Percentiles rank a stretch among this genome's conserved stretches.
phyloP scores from a whole-genome alignment of 148 eudicot genomes.

The Selenicereus undatus region DNA sequence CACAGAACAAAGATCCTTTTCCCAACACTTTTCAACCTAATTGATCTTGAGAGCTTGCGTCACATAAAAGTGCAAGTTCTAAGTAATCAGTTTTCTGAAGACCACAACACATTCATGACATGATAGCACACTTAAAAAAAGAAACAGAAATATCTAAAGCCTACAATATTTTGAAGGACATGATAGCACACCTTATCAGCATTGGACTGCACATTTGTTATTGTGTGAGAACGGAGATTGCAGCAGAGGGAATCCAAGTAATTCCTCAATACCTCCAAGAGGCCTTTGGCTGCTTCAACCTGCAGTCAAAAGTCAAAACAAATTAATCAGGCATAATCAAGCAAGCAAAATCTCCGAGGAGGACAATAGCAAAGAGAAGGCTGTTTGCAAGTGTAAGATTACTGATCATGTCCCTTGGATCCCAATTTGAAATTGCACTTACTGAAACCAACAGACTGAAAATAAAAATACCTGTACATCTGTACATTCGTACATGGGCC shows the following conservation, averaged over 20 bases:
- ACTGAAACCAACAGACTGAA: background rate
- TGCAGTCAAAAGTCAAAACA: slow-evolving; percentile 27
- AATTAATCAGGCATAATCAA: background rate
- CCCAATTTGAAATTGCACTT: background rate
- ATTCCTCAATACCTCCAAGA: slow-evolving; percentile 54
- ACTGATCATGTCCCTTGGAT: background rate
- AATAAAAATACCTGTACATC: slow-evolving; percentile 60
- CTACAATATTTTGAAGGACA: background rate
- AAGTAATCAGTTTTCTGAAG: too few relatives aligned
- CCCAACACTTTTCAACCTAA: background rate
- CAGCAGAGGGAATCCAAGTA: slow-evolving; percentile 82
- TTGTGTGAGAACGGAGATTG: slow-evolving; percentile 92
- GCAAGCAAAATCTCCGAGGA: background rate
- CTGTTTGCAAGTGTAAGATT: background rate
- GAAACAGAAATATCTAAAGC: background rate
- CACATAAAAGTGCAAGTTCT: background rate
- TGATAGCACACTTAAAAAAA: too few relatives aligned
- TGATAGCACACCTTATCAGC: slow-evolving; percentile 72
- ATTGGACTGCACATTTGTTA: slow-evolving; percentile 94
- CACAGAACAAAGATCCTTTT: background rate
- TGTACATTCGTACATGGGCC: slow-evolving; percentile 79
- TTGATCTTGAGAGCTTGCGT: background rate
- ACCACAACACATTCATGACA: too few relatives aligned
- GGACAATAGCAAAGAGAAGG: background rate
- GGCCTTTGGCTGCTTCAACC: slow-evolving; percentile 88